Evolutionary conservation across 306 rosid species (phyloP).

Genomic region (Sesbania bispinosa): DNA sequence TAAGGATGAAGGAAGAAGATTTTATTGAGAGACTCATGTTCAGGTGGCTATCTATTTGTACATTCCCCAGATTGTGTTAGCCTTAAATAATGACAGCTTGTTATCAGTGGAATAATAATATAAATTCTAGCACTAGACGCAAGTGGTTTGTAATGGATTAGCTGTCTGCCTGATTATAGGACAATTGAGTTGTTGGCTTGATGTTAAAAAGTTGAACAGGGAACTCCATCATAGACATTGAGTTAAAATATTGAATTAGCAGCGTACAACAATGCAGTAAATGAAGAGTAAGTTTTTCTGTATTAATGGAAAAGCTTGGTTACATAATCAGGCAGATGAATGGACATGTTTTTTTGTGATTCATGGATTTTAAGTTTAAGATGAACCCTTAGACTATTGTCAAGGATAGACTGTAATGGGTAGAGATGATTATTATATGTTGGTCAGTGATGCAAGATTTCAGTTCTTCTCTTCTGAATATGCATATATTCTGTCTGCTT

Average conservation of each 20-base stretch:
- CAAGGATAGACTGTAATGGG: slow-evolving; percentile 9
- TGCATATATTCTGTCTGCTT: not conserved
- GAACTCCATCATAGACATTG: slow-evolving; percentile 9
- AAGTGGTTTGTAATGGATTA: slow-evolving; percentile 2
- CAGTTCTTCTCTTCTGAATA: slow-evolving; percentile 11
- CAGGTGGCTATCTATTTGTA: slow-evolving; percentile 67
- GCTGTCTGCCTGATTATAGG: slow-evolving; percentile 5
- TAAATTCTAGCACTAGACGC: slow-evolving; percentile 18
- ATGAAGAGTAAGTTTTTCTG: not conserved
- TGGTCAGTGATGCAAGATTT: not conserved
- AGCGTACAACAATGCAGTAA: not conserved
- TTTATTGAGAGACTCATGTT: slow-evolving; percentile 96
- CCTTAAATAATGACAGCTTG: slow-evolving; percentile 27
- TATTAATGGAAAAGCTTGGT: slow-evolving; percentile 1
- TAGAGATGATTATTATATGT: not conserved
- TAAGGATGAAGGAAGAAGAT: slow-evolving; percentile 99
- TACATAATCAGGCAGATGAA: not conserved
- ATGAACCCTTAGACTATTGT: not conserved
- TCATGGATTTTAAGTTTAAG: not conserved
- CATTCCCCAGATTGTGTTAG: slow-evolving; percentile 22
- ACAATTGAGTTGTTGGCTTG: slow-evolving; percentile 9
- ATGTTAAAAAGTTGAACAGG: slow-evolving; percentile 3
- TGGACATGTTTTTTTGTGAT: not conserved
- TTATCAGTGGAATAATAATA: slow-evolving; percentile 1
- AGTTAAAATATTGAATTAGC: slow-evolving; percentile 11